Conservation (phyloP, 2,329 filamentous ascomycete species). For the Cladosporium oxysporum region DNA sequence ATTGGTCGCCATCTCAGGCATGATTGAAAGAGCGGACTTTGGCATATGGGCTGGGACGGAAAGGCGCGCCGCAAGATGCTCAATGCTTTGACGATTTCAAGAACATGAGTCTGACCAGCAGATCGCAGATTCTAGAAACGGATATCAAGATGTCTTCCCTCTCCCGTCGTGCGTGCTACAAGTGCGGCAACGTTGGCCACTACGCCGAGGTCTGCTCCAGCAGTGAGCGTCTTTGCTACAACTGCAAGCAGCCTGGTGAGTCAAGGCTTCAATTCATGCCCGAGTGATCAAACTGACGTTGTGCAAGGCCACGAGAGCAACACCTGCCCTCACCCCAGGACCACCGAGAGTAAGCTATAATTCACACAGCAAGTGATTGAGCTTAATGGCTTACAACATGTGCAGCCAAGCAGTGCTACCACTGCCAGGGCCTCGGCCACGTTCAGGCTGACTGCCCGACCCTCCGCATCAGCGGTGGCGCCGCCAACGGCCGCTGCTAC, state of each 20-base stretch:
- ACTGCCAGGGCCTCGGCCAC: constrained; percentile 97
- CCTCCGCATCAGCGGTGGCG: constrained; percentile 80
- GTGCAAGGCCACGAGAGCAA: constrained; percentile 86
- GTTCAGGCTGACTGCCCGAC: constrained; percentile 99
- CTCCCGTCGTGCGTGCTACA: constrained; percentile 56
- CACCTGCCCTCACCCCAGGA: constrained; percentile 92
- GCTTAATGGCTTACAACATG: constrained; percentile 27
- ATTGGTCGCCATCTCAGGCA: neutral
- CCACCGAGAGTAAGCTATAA: constrained; percentile 73
- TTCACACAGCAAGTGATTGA: neutral
- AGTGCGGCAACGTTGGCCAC: constrained; percentile 56
- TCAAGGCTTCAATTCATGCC: constrained; percentile 39
- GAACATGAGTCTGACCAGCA: constrained; percentile 14
- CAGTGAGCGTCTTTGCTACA: constrained; percentile 98
- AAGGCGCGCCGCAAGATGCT: neutral
- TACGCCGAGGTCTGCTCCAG: constrained; percentile 91
- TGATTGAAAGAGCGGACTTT: neutral
- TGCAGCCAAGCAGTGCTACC: constrained; percentile 96
- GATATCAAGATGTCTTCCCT: constrained; percentile 40
- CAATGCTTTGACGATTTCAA: neutral
- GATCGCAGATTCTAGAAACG: constrained; percentile 18
- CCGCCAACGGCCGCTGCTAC: constrained; percentile 88
- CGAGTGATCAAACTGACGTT: constrained; percentile 36
- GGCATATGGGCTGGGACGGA: neutral
- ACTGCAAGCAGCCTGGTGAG: constrained; percentile 89